A percentile compares a stretch with the other conserved stretches of the same genome.
phyloP scores from a whole-genome alignment of 768 basidiomycete genomes.

The Kwoniella heveanensis region DNA sequence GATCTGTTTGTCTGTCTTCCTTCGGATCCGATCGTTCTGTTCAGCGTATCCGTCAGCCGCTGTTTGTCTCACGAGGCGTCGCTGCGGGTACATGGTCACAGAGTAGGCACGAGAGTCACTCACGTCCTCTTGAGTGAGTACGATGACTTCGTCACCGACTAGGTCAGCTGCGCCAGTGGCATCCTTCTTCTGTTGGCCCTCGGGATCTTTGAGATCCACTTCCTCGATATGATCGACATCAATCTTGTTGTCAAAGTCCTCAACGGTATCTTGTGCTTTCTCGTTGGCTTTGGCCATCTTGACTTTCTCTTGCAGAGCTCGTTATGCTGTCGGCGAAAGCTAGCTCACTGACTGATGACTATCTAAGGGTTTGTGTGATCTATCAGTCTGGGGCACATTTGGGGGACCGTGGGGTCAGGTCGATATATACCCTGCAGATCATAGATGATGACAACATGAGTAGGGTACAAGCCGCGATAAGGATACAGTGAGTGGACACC shows the following conservation, averaged over 20 bases:
- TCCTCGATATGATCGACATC: slow-evolving; percentile 6
- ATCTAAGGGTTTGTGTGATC: too few relatives aligned
- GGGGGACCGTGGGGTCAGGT: background rate
- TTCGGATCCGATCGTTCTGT: slow-evolving; percentile 33
- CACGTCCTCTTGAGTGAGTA: slow-evolving; percentile 9
- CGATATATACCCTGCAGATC: background rate
- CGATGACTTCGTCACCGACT: slow-evolving; percentile 1
- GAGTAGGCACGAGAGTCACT: too few relatives aligned
- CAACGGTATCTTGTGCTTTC: background rate
- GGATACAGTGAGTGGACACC: too few relatives aligned
- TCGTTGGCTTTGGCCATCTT: background rate
- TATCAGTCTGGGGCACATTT: background rate
- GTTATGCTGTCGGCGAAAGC: background rate
- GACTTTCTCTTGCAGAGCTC: background rate
- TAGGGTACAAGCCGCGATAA: too few relatives aligned
- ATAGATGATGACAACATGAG: too few relatives aligned
- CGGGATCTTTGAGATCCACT: slow-evolving; percentile 2
- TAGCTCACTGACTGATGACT: too few relatives aligned
- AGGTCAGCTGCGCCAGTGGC: background rate
- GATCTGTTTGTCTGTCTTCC: slow-evolving; percentile 47
- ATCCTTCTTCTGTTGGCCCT: slow-evolving; percentile 1
- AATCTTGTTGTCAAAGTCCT: background rate
- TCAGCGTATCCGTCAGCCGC: background rate
- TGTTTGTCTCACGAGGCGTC: too few relatives aligned
- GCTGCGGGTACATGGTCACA: too few relatives aligned